phyloP scores from a whole-genome alignment of 2,329 filamentous ascomycete genomes.

The Paecilomyces formosus region DNA sequence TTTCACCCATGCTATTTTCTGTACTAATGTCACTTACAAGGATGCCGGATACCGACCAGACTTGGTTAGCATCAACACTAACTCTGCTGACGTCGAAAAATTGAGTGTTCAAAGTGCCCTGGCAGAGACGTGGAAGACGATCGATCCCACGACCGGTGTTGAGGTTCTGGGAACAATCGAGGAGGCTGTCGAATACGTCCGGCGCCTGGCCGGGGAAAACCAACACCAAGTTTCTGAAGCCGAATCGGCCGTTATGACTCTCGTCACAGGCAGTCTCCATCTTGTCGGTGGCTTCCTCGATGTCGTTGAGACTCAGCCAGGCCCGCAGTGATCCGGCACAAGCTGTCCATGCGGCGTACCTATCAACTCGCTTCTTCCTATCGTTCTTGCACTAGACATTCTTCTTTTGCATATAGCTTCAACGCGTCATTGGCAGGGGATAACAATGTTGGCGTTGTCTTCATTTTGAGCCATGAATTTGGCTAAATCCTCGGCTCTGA shows the following conservation, averaged over 20 bases:
- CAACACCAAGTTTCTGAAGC: constrained; percentile 17
- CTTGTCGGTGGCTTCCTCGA: constrained; percentile 73
- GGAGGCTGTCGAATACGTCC: constrained; percentile 57
- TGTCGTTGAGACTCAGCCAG: constrained; percentile 52
- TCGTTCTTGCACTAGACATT: neutral
- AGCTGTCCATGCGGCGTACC: neutral
- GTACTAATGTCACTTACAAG: constrained; percentile 64
- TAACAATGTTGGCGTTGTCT: neutral
- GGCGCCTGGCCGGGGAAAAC: constrained; percentile 34
- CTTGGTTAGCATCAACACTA: constrained; percentile 55
- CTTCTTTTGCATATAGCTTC: neutral
- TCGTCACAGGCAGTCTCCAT: constrained; percentile 80
- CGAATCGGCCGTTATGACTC: constrained; percentile 47
- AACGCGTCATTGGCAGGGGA: neutral
- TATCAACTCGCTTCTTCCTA: neutral
- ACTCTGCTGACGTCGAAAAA: constrained; percentile 49
- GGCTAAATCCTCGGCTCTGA: neutral
- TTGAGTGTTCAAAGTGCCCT: constrained; percentile 62
- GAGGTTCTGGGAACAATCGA: constrained; percentile 59
- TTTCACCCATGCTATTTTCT: constrained; percentile 73
- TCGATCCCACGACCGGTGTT: constrained; percentile 47
- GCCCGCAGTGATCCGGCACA: constrained; percentile 5
- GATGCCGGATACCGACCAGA: constrained; percentile 56
- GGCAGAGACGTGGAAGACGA: constrained; percentile 51
- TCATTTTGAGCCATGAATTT: neutral